phyloP scores from a whole-genome alignment of 345 rosid genomes.

The Nephelium lappaceum region DNA sequence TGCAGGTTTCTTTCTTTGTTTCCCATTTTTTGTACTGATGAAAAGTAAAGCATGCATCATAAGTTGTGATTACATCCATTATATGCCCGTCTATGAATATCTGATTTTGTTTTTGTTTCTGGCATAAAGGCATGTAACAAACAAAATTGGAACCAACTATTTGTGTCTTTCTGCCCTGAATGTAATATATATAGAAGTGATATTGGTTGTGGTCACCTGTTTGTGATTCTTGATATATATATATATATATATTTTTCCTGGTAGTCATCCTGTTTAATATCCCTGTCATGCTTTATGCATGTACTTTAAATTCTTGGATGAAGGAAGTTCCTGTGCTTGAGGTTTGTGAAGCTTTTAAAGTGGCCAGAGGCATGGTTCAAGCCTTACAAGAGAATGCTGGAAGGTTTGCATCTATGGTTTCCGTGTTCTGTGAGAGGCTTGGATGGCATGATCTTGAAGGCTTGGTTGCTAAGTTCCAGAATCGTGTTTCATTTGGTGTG shows the following conservation, averaged over 20 bases:
- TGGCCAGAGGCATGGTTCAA: conserved; percentile 98
- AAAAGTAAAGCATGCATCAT: conserved; percentile 7
- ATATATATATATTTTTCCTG: too few relatives aligned
- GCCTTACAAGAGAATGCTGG: conserved; percentile 96
- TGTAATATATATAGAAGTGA: neutral
- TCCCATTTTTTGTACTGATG: conserved; percentile 12
- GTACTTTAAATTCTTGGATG: conserved; percentile 32
- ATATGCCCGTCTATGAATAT: neutral
- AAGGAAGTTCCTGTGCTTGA: conserved; percentile 90
- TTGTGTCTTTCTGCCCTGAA: neutral
- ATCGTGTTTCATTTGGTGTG: conserved; percentile 97
- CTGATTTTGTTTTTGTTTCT: conserved; percentile 7
- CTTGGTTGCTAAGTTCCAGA: conserved; percentile 87
- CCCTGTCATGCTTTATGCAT: conserved; percentile 20
- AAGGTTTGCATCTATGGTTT: conserved; percentile 97
- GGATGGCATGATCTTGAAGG: conserved; percentile 99
- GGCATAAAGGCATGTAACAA: conserved; percentile 10
- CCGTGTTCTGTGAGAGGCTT: conserved; percentile 92
- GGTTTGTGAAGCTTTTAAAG: conserved; percentile 93
- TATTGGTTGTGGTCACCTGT: neutral
- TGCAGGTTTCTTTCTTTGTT: conserved; percentile 59
- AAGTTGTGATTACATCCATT: neutral
- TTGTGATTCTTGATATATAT: too few relatives aligned
- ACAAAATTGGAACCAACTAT: neutral
- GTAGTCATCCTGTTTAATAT: conserved; percentile 12